These are phyloP conservation scores for Aspergillus ellipticus DNA, from an alignment of 495 filamentous ascomycete species.

Conservation along the genomic window DNA sequence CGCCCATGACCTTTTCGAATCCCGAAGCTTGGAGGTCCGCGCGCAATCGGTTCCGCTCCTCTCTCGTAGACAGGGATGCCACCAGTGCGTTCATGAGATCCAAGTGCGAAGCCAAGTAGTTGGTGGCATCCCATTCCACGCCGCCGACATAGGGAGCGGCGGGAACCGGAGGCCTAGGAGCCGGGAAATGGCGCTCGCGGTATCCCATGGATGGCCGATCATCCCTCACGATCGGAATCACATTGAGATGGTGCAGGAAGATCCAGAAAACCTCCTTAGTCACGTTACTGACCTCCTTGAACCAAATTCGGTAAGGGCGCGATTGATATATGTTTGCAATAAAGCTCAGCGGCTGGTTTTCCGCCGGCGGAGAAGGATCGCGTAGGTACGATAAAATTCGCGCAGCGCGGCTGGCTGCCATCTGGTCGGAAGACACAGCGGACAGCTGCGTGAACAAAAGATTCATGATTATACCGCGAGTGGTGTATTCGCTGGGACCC, in stretches of 20 bases:
- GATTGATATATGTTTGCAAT: constrained; percentile 83
- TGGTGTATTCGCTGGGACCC: constrained; percentile 93
- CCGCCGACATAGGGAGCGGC: constrained; percentile 96
- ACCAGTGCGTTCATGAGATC: constrained; percentile 90
- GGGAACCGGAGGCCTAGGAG: constrained; percentile 83
- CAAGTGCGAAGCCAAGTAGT: constrained; percentile 87
- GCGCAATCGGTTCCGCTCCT: constrained; percentile 76
- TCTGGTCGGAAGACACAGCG: constrained; percentile 49
- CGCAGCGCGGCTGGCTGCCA: constrained; percentile 51
- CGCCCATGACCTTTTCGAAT: constrained; percentile 87
- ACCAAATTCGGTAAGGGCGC: constrained; percentile 89
- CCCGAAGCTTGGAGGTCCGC: constrained; percentile 75
- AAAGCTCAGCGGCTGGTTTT: constrained; percentile 73
- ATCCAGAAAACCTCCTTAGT: constrained; percentile 99
- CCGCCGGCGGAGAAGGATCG: constrained; percentile 74
- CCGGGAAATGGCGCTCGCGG: constrained; percentile 70
- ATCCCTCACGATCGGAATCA: constrained; percentile 56
- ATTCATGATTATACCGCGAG: constrained; percentile 79
- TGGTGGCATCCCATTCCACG: constrained; percentile 98
- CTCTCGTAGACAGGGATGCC: constrained; percentile 68
- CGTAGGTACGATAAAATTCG: constrained; percentile 73
- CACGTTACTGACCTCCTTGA: constrained; percentile 83
- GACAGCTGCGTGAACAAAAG: constrained; percentile 83
- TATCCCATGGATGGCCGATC: constrained; percentile 28
- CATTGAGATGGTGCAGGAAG: constrained; percentile 89